Base-by-base conservation (phyloP, 2,329 filamentous ascomycete species). In the Raffaelea arxii region DNA sequence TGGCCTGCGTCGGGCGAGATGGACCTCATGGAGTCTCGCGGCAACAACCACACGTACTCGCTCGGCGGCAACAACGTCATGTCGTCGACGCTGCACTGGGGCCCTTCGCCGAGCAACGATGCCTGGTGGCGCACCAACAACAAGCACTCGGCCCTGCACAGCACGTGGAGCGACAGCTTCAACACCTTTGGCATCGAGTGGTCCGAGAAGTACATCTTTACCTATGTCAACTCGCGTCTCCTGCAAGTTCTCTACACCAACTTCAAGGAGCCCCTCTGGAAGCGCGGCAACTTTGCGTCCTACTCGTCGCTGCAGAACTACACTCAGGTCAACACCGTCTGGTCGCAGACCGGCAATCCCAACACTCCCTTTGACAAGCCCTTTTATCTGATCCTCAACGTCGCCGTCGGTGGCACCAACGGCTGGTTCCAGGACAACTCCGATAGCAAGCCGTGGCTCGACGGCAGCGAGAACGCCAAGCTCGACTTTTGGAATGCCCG, bases 201-300 rank as follows among this genome's bases (percentile, higher is more conserved):
- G 87, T 88, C 80, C 44, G 77, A 91, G 56, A 91, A 90, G 63
- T 92, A 94, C 62, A 69, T 92, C 49, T 94, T 91, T 68, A 90
- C 85, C 0, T 94, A 89, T 61, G 74, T 94, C 68, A 84, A 92
- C 71, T 83, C 77, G 40, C 81, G 84, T 12, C 76, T 94, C 19
- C 70, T 89, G 24, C 86, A 91, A 62, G 85, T 91, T 44, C 73
- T 88, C 51, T 94, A 89, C 69, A 82, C 77, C 55, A 85, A 82
- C 62, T 89, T 89, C 58, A 69, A 82, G 55, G 60, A 76, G 55
- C 72, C 77, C 10, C 75, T 89, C 58, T 89, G 80, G 77, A 54
- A 78, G 54, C 78, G 81, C 41, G 84, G 85, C 24, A 65, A 72
- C 44, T 90, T 90, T 60, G 80, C 83, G 5, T 62, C 74, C 18